phyloP scores from a whole-genome alignment of 331 rosid genomes.

The Rosa hybrid region DNA sequence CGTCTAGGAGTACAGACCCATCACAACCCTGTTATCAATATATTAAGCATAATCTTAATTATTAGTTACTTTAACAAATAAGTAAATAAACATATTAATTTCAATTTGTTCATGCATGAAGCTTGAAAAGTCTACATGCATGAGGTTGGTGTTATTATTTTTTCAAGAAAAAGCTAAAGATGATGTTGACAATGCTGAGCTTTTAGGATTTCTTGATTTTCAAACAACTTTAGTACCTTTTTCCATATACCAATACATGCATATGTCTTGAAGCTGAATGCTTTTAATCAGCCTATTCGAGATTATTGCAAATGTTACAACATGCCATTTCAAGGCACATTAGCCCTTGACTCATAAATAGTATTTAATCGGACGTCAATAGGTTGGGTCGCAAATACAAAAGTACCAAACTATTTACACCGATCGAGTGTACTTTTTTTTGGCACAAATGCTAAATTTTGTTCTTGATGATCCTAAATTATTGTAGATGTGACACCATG shows the following conservation, averaged over 20 bases:
- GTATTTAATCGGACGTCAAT: neutral
- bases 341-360: neutral
- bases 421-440: neutral
- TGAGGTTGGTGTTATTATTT: neutral
- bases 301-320: neutral
- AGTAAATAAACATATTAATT: neutral
- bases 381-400: neutral
- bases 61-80: neutral
- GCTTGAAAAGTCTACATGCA: slow-evolving; percentile 1
- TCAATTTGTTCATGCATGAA: neutral
- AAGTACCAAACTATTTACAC: neutral
- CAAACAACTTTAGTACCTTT: neutral
- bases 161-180: neutral
- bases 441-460: neutral
- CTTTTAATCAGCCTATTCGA: neutral
- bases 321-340: neutral
- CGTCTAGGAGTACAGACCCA: slow-evolving; percentile 67
- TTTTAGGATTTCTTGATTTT: neutral
- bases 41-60: neutral
- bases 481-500: neutral
- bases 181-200: neutral
- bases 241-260: neutral
- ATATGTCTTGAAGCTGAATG: neutral
- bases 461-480: neutral
- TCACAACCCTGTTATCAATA: slow-evolving; percentile 62